Conservation (phyloP, 2,329 filamentous ascomycete genomes). For the Colletotrichum orchidophilum region DNA sequence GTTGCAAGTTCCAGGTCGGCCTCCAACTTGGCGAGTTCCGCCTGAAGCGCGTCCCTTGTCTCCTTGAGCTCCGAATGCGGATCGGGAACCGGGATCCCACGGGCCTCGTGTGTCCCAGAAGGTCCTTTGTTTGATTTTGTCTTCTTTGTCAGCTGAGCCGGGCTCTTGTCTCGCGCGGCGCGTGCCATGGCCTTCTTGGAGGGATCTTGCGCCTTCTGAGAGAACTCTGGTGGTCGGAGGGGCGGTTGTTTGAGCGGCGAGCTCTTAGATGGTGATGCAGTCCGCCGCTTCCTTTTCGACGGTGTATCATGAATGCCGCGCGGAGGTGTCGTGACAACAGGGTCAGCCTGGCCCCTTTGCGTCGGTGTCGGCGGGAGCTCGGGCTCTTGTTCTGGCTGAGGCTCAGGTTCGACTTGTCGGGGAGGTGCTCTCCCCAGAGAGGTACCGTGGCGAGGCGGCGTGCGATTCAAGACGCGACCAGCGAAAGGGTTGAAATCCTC, state of each 20-base stretch:
- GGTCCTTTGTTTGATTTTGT: slow-evolving; percentile 2
- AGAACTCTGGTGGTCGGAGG: slow-evolving; percentile 39
- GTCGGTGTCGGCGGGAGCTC: slow-evolving; percentile 70
- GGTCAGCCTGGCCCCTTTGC: slow-evolving; percentile 58
- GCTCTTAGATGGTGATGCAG: slow-evolving; percentile 47
- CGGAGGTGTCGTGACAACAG: slow-evolving; percentile 63
- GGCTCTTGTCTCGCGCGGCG: slow-evolving; percentile 1
- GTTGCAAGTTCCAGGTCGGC: slow-evolving; percentile 66
- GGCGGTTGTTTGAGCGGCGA: slow-evolving; percentile 61
- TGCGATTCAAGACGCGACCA: slow-evolving; percentile 47
- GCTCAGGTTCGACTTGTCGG: background rate
- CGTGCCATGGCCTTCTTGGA: slow-evolving; percentile 33
- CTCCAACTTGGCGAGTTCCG: slow-evolving; percentile 65
- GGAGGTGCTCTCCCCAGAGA: background rate
- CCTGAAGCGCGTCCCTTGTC: slow-evolving; percentile 60
- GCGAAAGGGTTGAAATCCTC: slow-evolving; percentile 54
- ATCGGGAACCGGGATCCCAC: slow-evolving; percentile 52
- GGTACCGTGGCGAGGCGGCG: slow-evolving; percentile 41
- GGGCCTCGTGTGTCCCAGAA: slow-evolving; percentile 46
- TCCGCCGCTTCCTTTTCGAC: slow-evolving; percentile 57
- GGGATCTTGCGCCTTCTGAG: slow-evolving; percentile 12
- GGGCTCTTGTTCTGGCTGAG: slow-evolving; percentile 55
- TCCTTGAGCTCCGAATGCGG: slow-evolving; percentile 60
- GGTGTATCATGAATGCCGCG: slow-evolving; percentile 69
- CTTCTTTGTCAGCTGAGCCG: background rate